phyloP scores from a whole-genome alignment of 1,284 basidiomycete species.

The Cryptococcus sp. region DNA sequence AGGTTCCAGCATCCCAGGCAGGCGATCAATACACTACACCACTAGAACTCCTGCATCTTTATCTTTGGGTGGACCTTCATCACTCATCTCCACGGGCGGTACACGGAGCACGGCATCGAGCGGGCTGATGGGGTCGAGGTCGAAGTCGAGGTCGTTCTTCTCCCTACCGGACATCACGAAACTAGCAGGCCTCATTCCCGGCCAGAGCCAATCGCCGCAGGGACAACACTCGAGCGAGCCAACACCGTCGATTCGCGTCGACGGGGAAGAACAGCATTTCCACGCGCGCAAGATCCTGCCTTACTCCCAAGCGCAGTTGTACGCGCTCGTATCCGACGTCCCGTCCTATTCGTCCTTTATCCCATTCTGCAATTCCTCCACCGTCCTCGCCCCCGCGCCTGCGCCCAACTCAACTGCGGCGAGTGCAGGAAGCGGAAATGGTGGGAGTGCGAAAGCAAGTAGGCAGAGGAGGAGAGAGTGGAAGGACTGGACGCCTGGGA shows the following conservation, averaged over 20 bases:
- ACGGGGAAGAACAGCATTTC: slow-evolving; percentile 46
- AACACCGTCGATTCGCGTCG: slow-evolving; percentile 19
- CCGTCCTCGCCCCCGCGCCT: slow-evolving; percentile 60
- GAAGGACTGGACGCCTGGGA: slow-evolving; percentile 41
- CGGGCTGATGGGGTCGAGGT: too few species aligned
- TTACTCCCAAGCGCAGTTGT: slow-evolving; percentile 78
- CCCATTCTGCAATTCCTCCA: slow-evolving; percentile 82
- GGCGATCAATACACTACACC: too few species aligned
- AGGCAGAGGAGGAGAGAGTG: slow-evolving; percentile 11
- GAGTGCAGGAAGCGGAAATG: too few species aligned
- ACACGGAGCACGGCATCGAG: too few species aligned
- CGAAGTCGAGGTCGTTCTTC: slow-evolving; percentile 43
- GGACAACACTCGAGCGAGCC: slow-evolving; percentile 4
- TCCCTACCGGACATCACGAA: slow-evolving; percentile 51
- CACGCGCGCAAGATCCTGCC: slow-evolving; percentile 73
- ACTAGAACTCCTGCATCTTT: too few species aligned
- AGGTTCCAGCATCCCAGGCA: too few species aligned
- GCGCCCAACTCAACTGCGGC: slow-evolving; percentile 12
- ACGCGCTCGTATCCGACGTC: slow-evolving; percentile 83
- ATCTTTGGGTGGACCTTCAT: too few species aligned
- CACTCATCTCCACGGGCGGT: too few species aligned
- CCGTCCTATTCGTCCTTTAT: slow-evolving; percentile 82
- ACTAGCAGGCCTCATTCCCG: slow-evolving; percentile 35
- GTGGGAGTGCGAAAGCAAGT: too few species aligned
- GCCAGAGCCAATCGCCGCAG: background rate